Evolutionary conservation across 179 eudicot genomes (phyloP).

Genomic region (Sideroxylon spinosum): DNA sequence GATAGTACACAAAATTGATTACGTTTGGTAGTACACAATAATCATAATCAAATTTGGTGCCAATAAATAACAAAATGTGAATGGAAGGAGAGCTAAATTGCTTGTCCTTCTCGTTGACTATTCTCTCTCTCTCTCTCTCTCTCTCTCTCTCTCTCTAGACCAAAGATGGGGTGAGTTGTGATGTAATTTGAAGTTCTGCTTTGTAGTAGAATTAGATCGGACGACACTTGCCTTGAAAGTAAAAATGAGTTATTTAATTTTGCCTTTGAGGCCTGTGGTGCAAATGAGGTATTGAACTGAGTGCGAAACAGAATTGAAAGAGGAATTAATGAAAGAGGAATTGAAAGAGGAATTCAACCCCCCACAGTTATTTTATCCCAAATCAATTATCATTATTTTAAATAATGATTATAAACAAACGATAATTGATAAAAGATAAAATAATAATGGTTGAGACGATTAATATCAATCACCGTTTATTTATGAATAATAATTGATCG

Average conservation of each 20-base stretch:
- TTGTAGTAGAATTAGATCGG: neutral
- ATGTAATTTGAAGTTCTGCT: neutral
- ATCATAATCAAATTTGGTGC: neutral
- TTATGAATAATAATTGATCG: too few relatives aligned
- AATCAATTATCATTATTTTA: too few relatives aligned
- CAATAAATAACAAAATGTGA: neutral
- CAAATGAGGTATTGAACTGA: conserved; percentile 8
- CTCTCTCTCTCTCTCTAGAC: too few relatives aligned
- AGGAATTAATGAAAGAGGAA: neutral
- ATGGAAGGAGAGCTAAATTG: neutral
- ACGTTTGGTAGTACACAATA: conserved; percentile 5
- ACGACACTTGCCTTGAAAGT: neutral
- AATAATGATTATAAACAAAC: too few relatives aligned
- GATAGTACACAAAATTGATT: conserved; percentile 9
- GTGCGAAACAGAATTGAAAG: neutral
- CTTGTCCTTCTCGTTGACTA: neutral
- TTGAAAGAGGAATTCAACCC: too few relatives aligned
- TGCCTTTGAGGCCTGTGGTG: conserved; percentile 2
- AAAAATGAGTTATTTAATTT: neutral
- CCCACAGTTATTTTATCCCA: too few relatives aligned
- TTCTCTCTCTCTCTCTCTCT: neutral
- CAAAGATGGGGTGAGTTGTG: neutral
- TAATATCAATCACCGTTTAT: too few relatives aligned
- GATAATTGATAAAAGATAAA: too few relatives aligned
- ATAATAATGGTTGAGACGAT: too few relatives aligned